These are phyloP conservation scores for Candida sp. DNA, from an alignment of 1,139 yeast species.

Conservation along the genomic window DNA sequence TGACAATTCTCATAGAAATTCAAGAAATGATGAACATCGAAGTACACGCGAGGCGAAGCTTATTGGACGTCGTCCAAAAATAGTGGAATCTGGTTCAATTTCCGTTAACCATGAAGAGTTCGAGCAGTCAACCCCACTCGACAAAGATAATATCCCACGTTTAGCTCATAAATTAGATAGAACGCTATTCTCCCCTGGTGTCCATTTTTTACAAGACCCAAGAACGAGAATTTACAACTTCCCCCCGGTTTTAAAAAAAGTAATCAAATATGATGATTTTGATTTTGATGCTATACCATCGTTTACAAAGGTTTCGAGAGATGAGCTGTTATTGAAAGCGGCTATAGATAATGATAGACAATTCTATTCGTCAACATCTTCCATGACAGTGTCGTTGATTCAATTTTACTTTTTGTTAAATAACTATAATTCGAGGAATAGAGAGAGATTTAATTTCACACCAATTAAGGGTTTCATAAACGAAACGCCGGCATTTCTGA, in stretches of 20 bases:
- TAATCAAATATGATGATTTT: constrained; percentile 68
- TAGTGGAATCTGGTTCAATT: not conserved
- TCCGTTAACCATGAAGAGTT: constrained; percentile 9
- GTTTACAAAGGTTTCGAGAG: constrained; percentile 70
- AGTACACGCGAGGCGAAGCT: not conserved
- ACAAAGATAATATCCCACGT: constrained; percentile 27
- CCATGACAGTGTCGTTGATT: constrained; percentile 73
- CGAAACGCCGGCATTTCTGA: constrained; percentile 35
- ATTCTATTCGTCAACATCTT: constrained; percentile 81
- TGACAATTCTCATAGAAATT: not conserved
- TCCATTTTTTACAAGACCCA: constrained; percentile 76
- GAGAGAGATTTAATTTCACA: constrained; percentile 28
- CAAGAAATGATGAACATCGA: no score
- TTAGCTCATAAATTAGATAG: constrained; percentile 65
- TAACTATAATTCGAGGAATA: constrained; percentile 25
- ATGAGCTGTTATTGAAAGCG: constrained; percentile 45
- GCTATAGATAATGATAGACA: constrained; percentile 40
- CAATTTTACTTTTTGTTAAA: constrained; percentile 78
- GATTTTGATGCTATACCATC: constrained; percentile 54
- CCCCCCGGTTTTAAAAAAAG: constrained; percentile 54
- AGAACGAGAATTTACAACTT: constrained; percentile 73
- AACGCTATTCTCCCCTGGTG: constrained; percentile 78
- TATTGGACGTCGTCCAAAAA: not conserved
- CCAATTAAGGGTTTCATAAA: constrained; percentile 31
- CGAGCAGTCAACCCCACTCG: constrained; percentile 20